A percentile compares a stretch with the other conserved stretches of the same genome.
phyloP scores from a whole-genome alignment of 2,329 filamentous ascomycete species.

The Fusarium beomiforme region DNA sequence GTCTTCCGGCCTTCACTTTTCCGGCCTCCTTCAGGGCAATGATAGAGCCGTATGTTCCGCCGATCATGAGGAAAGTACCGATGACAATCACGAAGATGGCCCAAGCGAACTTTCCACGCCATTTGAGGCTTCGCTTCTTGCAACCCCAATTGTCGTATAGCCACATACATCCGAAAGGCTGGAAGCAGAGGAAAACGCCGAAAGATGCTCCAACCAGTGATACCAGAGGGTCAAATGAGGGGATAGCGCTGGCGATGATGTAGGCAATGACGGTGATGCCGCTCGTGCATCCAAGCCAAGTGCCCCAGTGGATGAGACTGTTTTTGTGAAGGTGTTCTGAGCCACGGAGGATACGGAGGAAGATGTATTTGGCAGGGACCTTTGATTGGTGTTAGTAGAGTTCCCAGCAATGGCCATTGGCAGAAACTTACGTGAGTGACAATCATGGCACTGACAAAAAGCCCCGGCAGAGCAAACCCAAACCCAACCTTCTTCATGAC shows the following conservation, averaged over 20 bases:
- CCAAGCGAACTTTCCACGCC: constrained; percentile 12
- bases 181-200: constrained; percentile 33
- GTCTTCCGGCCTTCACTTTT: neutral
- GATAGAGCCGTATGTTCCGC: constrained; percentile 26
- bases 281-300: constrained; percentile 39
- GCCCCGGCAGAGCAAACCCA: constrained; percentile 49
- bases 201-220: constrained; percentile 27
- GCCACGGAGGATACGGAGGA: constrained; percentile 44
- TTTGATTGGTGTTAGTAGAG: neutral
- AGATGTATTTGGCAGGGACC: constrained; percentile 43
- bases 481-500: constrained; percentile 57
- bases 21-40: neutral
- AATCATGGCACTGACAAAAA: constrained; percentile 43
- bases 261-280: constrained; percentile 22
- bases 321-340: constrained; percentile 45
- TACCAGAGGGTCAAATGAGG: constrained; percentile 27
- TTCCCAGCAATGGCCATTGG: too few species aligned
- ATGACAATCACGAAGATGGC: constrained; percentile 11
- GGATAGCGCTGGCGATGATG: constrained; percentile 32
- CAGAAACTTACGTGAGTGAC: constrained; percentile 42
- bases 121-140: neutral
- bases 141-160: constrained; percentile 23
- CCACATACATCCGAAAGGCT: constrained; percentile 35
- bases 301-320: constrained; percentile 42
- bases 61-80: constrained; percentile 26